Evolutionary conservation across 164 flowering plant species (phyloP).

Genomic region (Berberis thunbergii): DNA sequence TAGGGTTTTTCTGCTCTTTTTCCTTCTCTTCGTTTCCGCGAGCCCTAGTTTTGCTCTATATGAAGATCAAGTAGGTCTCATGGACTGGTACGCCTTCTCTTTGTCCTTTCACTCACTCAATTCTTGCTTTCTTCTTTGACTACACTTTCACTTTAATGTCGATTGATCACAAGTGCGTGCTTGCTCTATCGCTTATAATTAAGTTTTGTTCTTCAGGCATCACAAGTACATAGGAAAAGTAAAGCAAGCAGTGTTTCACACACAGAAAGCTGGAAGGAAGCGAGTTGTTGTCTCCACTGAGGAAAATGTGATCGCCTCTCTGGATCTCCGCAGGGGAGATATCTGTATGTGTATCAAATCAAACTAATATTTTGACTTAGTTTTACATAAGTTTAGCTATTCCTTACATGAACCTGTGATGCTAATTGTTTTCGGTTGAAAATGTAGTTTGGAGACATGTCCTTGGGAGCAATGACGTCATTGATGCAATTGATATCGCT

Average conservation of each 20-base stretch:
- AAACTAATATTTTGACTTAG: background rate
- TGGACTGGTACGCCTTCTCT: conserved; percentile 57
- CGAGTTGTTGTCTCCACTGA: conserved; percentile 90
- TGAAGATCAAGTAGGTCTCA: conserved; percentile 91
- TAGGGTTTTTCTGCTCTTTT: conserved; percentile 33
- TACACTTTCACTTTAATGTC: background rate
- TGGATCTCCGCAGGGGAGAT: conserved; percentile 90
- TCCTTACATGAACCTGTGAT: background rate
- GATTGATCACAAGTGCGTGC: background rate
- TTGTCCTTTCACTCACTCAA: background rate
- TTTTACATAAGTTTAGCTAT: background rate
- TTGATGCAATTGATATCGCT: conserved; percentile 66
- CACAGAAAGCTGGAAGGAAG: conserved; percentile 84
- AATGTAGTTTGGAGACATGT: conserved; percentile 94
- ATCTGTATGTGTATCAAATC: conserved; percentile 47
- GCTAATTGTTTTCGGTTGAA: background rate
- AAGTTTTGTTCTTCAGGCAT: conserved; percentile 42
- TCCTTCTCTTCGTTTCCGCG: conserved; percentile 22
- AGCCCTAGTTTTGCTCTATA: conserved; percentile 38
- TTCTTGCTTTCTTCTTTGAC: background rate
- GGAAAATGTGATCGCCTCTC: conserved; percentile 89
- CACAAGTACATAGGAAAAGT: conserved; percentile 90
- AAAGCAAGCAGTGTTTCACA: conserved; percentile 84
- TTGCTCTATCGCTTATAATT: background rate
- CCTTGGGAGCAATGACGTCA: conserved; percentile 55